Conservation (phyloP, 2,329 filamentous ascomycete species). For the Ilyonectria robusta region DNA sequence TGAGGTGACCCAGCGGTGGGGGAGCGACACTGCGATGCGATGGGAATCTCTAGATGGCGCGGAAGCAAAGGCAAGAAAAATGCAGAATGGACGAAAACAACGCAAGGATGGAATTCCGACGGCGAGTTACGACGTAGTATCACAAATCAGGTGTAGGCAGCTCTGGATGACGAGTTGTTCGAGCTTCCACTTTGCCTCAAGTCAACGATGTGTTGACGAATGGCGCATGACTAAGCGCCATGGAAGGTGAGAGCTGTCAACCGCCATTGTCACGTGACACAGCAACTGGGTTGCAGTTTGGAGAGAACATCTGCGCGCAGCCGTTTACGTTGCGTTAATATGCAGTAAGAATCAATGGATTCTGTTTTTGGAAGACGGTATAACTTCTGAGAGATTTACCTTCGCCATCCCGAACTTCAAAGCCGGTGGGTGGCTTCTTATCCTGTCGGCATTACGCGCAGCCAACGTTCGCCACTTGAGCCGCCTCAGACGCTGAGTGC, state of each 20-base stretch:
- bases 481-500: background rate
- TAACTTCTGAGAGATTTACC: background rate
- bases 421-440: background rate
- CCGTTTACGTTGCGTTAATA: background rate
- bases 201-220: slow-evolving; percentile 43
- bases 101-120: background rate
- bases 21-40: slow-evolving; percentile 2
- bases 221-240: slow-evolving; percentile 43
- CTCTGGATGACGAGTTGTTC: slow-evolving; percentile 43
- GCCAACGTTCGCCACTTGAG: background rate
- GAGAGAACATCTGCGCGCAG: background rate
- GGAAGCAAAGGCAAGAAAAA: slow-evolving; percentile 6
- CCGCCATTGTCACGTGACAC: slow-evolving; percentile 27
- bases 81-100: slow-evolving; percentile 12
- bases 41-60: slow-evolving; percentile 5
- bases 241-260: background rate
- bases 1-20: slow-evolving; percentile 16
- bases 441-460: background rate
- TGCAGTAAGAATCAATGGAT: background rate
- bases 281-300: background rate
- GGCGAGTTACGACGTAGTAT: slow-evolving; percentile 12
- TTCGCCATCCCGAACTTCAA: background rate
- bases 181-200: slow-evolving; percentile 31
- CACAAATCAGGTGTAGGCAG: slow-evolving; percentile 38
- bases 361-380: background rate